Evolutionary conservation across 768 basidiomycete species (phyloP).

Genomic region (Trametopsis cervina): DNA sequence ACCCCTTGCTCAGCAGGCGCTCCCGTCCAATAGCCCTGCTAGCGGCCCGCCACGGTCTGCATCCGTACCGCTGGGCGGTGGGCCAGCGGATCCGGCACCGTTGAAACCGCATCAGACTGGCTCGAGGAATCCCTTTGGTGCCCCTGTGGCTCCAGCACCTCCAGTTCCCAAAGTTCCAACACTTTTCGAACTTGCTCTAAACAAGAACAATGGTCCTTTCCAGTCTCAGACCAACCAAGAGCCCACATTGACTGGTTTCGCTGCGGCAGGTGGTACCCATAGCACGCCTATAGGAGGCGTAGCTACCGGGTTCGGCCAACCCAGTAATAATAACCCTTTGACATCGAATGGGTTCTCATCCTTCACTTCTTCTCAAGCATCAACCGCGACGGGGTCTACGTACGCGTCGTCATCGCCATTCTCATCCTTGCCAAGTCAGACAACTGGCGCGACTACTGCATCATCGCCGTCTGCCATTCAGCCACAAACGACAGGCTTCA

Average conservation of each 20-base stretch:
- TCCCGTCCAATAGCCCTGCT: constrained; percentile 13
- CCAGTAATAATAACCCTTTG: constrained; percentile 10
- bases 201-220: constrained; percentile 28
- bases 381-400: constrained; percentile 35
- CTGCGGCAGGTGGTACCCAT: constrained; percentile 8
- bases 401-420: constrained; percentile 43
- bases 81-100: constrained; percentile 46
- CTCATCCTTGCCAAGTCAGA: constrained; percentile 42
- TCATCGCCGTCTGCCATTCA: constrained; percentile 24
- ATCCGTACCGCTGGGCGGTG: constrained; percentile 58
- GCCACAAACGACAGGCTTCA: constrained; percentile 44
- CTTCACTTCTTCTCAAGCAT: constrained; percentile 11
- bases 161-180: constrained; percentile 76
- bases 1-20: constrained; percentile 8
- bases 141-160: constrained; percentile 49
- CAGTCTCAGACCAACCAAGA: constrained; percentile 19
- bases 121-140: constrained; percentile 91
- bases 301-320: constrained; percentile 65
- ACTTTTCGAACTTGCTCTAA: constrained; percentile 70
- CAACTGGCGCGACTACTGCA: constrained; percentile 37
- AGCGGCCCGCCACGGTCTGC: constrained; percentile 50
- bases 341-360: constrained; percentile 3
- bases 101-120: constrained; percentile 89
- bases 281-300: constrained; percentile 58
- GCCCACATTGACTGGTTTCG: constrained; percentile 12